Evolutionary conservation across 164 flowering plant species (phyloP).

Genomic region (Chimonanthus salicifolius): DNA sequence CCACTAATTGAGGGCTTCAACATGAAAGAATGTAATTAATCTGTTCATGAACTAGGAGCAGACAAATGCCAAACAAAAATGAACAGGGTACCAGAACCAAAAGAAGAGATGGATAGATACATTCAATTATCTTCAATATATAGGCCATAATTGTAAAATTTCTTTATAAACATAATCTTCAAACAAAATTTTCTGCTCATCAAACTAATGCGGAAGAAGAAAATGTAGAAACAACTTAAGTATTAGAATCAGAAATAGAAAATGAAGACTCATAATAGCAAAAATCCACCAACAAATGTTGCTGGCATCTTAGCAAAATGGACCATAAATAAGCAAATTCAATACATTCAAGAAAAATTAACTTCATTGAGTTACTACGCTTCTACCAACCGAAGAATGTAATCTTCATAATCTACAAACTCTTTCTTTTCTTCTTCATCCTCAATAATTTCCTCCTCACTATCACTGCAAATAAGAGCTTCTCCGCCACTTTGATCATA

Average conservation of each 20-base stretch:
- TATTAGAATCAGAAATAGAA: neutral
- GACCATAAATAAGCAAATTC: neutral
- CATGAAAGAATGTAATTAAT: too few relatives aligned
- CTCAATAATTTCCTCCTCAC: conserved; percentile 82
- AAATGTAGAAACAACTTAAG: neutral
- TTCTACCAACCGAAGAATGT: conserved; percentile 78
- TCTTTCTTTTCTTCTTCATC: conserved; percentile 89
- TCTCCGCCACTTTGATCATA: conserved; percentile 98
- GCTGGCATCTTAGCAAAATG: too few relatives aligned
- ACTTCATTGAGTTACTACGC: neutral
- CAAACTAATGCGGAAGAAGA: neutral
- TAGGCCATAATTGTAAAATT: neutral
- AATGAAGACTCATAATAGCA: neutral
- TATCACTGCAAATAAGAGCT: conserved; percentile 96
- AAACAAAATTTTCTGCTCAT: too few relatives aligned
- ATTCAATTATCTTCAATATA: too few relatives aligned
- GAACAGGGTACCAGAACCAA: too few relatives aligned
- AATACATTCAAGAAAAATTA: neutral
- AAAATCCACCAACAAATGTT: too few relatives aligned
- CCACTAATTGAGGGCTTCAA: too few relatives aligned
- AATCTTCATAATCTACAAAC: conserved; percentile 70
- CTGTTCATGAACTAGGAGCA: too few relatives aligned
- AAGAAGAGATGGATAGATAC: too few relatives aligned
- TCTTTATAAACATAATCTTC: neutral
- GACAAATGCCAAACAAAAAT: too few relatives aligned